Evolutionary conservation across 352 stramenopile genomes (phyloP).

Genomic region (Phytophthora pisi): DNA sequence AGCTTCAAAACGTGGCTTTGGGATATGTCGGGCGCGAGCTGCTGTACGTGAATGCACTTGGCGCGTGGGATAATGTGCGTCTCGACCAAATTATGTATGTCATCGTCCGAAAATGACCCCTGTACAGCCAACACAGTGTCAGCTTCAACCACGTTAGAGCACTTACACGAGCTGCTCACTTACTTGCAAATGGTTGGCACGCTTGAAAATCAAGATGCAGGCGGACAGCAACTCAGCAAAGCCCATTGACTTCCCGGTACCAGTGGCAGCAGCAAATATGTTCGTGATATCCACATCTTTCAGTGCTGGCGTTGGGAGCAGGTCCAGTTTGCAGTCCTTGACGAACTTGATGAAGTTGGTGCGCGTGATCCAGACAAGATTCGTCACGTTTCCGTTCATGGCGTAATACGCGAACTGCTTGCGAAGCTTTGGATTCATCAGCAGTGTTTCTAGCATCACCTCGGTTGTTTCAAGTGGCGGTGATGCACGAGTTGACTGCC

Average conservation of each 20-base stretch:
- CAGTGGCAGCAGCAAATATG: slow-evolving; percentile 47
- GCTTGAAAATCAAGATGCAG: slow-evolving; percentile 53
- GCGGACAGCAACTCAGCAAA: slow-evolving; percentile 60
- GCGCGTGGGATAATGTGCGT: slow-evolving; percentile 54
- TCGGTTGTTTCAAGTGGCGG: slow-evolving; percentile 14
- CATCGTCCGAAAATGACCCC: slow-evolving; percentile 25
- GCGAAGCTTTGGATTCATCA: slow-evolving; percentile 62
- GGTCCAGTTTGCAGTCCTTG: slow-evolving; percentile 61
- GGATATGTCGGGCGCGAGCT: slow-evolving; percentile 70
- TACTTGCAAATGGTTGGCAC: slow-evolving; percentile 37
- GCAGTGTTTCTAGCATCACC: slow-evolving; percentile 31
- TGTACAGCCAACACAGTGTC: not conserved
- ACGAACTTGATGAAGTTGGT: slow-evolving; percentile 73
- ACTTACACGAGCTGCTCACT: not conserved
- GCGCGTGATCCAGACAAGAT: slow-evolving; percentile 65
- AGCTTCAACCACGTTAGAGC: not conserved
- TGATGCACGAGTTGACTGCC: slow-evolving; percentile 1
- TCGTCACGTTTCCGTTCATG: slow-evolving; percentile 64
- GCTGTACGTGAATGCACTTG: slow-evolving; percentile 62
- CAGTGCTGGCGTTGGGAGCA: slow-evolving; percentile 34
- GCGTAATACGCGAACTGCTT: slow-evolving; percentile 75
- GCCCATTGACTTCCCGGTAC: slow-evolving; percentile 47
- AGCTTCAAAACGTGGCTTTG: slow-evolving; percentile 75
- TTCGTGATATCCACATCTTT: slow-evolving; percentile 63
- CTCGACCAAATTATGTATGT: slow-evolving; percentile 55